Evolutionary conservation across 495 filamentous ascomycete species (phyloP).

Genomic region (Podospora didyma): DNA sequence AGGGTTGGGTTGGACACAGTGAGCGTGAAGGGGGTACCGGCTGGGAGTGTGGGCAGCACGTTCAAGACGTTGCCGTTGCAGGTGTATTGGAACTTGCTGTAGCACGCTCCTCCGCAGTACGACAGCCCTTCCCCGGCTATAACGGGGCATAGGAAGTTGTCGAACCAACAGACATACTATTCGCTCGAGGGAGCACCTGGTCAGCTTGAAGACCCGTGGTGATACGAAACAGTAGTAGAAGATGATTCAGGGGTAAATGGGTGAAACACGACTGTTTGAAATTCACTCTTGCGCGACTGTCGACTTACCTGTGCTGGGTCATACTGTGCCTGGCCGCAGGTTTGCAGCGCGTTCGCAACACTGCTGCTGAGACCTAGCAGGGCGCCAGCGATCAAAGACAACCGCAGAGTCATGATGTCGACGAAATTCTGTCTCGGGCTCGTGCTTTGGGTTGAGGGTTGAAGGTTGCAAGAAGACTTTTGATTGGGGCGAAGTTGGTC

Average conservation of each 20-base stretch:
- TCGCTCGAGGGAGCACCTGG: neutral
- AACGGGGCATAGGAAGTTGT: conserved; percentile 30
- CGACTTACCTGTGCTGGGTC: conserved; percentile 25
- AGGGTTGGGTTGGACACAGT: conserved; percentile 38
- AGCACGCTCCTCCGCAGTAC: conserved; percentile 30
- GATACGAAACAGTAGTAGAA: too few species aligned
- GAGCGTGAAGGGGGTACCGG: conserved; percentile 36
- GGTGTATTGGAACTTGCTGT: conserved; percentile 36
- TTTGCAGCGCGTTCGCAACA: conserved; percentile 14
- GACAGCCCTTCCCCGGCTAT: conserved; percentile 26
- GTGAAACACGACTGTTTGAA: neutral
- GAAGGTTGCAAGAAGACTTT: neutral
- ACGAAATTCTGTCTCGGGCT: neutral
- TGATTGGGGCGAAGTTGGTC: neutral
- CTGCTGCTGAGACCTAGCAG: conserved; percentile 11
- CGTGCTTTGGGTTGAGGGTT: neutral
- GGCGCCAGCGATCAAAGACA: conserved; percentile 11
- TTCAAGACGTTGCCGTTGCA: conserved; percentile 31
- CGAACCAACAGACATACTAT: conserved; percentile 31
- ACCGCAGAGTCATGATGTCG: conserved; percentile 17
- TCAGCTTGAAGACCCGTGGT: conserved; percentile 4
- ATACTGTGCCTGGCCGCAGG: conserved; percentile 25
- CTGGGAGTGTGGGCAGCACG: conserved; percentile 25
- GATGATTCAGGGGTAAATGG: neutral
- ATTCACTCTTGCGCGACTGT: neutral